Evolutionary conservation across 139 green algal species (phyloP).

Genomic region (Ulvella scutata): DNA sequence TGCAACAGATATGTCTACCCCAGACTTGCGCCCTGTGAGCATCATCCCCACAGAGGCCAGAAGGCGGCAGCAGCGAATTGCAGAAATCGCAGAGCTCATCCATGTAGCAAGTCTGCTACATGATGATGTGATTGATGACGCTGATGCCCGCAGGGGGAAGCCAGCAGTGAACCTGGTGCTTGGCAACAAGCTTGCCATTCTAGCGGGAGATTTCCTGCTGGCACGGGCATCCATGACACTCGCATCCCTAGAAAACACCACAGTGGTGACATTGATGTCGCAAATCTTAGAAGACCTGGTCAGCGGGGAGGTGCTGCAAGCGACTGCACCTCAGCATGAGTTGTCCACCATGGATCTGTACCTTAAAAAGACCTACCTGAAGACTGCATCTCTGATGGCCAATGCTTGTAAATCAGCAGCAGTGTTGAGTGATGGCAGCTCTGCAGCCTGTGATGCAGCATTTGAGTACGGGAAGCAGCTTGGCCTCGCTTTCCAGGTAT

Average conservation of each 20-base stretch:
- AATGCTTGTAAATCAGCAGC: conserved; percentile 71
- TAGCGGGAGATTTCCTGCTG: conserved; percentile 95
- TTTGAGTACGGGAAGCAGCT: conserved; percentile 74
- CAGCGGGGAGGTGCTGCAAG: conserved; percentile 88
- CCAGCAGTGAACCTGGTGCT: conserved; percentile 65
- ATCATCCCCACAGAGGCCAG: conserved; percentile 40
- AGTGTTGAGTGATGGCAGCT: conserved; percentile 30
- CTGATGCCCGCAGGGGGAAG: conserved; percentile 65
- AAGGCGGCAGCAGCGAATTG: conserved; percentile 79
- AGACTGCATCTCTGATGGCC: conserved; percentile 91
- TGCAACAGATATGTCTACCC: conserved; percentile 3
- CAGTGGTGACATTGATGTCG: conserved; percentile 78
- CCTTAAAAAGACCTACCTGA: conserved; percentile 86
- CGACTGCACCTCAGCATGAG: conserved; percentile 42
- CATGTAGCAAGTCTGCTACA: conserved; percentile 88
- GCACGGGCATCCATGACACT: conserved; percentile 82
- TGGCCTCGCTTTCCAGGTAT: conserved; percentile 86
- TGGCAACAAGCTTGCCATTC: conserved; percentile 79
- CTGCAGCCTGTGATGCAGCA: neutral
- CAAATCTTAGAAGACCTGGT: conserved; percentile 92
- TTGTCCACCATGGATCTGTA: conserved; percentile 68
- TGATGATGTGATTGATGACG: conserved; percentile 93
- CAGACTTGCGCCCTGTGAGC: conserved; percentile 34
- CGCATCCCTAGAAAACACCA: conserved; percentile 65
- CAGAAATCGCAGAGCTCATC: conserved; percentile 95